Base-by-base conservation (phyloP, 345 rosid species). In the Trapa bicornis region DNA sequence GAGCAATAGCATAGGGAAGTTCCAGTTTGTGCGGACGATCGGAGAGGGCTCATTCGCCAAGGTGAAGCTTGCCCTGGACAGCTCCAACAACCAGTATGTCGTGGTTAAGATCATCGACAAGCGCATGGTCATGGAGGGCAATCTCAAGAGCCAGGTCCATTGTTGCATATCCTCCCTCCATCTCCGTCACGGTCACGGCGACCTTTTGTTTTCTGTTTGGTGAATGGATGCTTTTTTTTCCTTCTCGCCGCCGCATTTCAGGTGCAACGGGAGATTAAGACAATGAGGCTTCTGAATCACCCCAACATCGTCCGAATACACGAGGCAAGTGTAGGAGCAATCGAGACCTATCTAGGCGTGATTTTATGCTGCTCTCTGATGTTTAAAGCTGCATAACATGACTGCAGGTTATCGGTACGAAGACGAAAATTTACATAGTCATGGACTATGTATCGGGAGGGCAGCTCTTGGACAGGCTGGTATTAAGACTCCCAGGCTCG, bases 1-100 rank as follows among this genome's bases (percentile, higher is more conserved):
- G 58, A 78, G 80, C 61, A 79, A 71, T 74, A 82, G 77, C 67
- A 79, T 90, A 4, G 98, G 97, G 0, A 89, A 88, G 80, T 93
- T 88, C 50, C 78, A 71, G 74, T 79, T 90, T 14, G 73, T 89
- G 16, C 75, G 94, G 67, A 85, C 86, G 5, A 86, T 92, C 17
- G 98, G 97, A 22, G 97, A 86, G 73, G 98, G 97, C 61, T 84
- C 82, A 61, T 92, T 88, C 67, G 96, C 97, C 4, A 93, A 93
- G 81, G 98, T 93, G 39, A 93, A 90, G 82, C 81, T 90, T 5
- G 97, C 87, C 6, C 76, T 85, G 35, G 87, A 93, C 73, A 83
- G 82, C 77, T 77, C 85, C 37, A 84, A 75, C 62, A 82, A 80
- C 60, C 80, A 71, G 11, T 38, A 79, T 37, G 90, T 86, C 15